A percentile compares a stretch with the other conserved stretches of the same genome.
These are phyloP conservation scores for Periconia sp. DNA, from an alignment of 2,329 filamentous ascomycete genomes.

Conservation along the genomic window DNA sequence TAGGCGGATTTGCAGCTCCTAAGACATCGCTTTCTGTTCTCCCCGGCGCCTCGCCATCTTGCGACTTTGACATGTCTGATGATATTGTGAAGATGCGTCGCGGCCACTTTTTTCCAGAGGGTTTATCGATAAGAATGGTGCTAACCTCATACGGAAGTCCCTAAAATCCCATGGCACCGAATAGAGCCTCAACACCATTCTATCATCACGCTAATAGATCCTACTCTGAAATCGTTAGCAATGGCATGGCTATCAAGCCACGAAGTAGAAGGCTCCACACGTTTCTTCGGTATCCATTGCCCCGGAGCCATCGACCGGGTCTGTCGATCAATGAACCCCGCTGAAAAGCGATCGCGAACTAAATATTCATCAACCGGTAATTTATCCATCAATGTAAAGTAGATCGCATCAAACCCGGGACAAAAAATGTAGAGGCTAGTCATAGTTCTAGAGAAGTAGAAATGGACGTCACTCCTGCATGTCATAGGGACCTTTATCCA, in stretches of 20 bases:
- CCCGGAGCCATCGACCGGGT: constrained; percentile 8
- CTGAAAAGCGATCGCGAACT: constrained; percentile 16
- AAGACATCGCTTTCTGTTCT: background rate
- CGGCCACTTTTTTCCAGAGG: constrained; percentile 26
- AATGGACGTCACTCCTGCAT: no score
- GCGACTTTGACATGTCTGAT: constrained; percentile 10
- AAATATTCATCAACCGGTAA: constrained; percentile 26
- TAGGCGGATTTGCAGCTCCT: background rate
- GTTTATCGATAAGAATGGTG: constrained; percentile 31
- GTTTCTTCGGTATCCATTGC: constrained; percentile 18
- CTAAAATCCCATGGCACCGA: no score
- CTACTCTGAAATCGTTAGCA: no score
- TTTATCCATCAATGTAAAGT: constrained; percentile 29
- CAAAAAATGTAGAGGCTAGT: constrained; percentile 7
- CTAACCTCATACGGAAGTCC: constrained; percentile 8
- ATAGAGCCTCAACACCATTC: no score
- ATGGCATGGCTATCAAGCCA: no score
- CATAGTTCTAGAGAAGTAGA: no score
- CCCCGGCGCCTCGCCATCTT: background rate
- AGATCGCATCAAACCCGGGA: constrained; percentile 11
- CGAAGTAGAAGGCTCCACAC: no score
- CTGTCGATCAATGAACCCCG: constrained; percentile 23
- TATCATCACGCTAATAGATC: no score
- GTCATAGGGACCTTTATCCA: no score
- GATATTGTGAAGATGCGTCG: background rate